Percentiles rank a stretch among this genome's conserved stretches.
These are phyloP conservation scores for Lactarius deliciosus DNA, from an alignment of 768 basidiomycete species.

Conservation along the genomic window DNA sequence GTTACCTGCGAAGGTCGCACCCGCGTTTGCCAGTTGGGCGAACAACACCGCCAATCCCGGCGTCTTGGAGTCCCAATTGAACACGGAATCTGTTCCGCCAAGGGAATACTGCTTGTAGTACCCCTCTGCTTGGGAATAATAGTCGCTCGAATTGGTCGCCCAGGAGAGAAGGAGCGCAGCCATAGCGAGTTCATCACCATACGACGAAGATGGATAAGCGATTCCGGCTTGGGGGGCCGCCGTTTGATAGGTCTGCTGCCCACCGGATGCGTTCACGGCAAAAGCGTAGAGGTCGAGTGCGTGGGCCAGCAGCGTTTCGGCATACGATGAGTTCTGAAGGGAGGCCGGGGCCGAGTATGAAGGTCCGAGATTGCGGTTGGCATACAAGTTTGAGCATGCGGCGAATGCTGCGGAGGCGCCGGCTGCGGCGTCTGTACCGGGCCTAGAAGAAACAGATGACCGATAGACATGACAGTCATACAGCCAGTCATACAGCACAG, in stretches of 20 bases:
- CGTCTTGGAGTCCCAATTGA: constrained; percentile 89
- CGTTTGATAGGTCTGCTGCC: constrained; percentile 62
- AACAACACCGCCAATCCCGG: constrained; percentile 76
- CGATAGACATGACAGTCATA: neutral
- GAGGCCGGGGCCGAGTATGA: constrained; percentile 60
- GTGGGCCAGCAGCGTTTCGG: constrained; percentile 66
- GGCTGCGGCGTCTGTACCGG: constrained; percentile 90
- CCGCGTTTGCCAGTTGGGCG: constrained; percentile 65
- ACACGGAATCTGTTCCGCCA: constrained; percentile 51
- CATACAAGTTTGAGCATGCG: constrained; percentile 81
- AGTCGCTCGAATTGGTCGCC: constrained; percentile 59
- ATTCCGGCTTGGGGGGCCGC: constrained; percentile 62
- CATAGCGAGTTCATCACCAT: constrained; percentile 69
- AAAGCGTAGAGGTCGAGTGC: constrained; percentile 74
- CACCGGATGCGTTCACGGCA: constrained; percentile 64
- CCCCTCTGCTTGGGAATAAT: constrained; percentile 61
- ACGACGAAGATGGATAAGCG: constrained; percentile 72
- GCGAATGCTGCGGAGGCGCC: constrained; percentile 84
- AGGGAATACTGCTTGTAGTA: constrained; percentile 62
- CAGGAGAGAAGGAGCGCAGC: constrained; percentile 76
- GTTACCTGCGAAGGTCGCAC: constrained; percentile 51
- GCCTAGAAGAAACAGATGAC: constrained; percentile 38
- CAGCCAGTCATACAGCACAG: neutral
- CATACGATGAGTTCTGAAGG: constrained; percentile 71
- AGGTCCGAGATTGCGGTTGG: constrained; percentile 53